Evolutionary conservation across 2,329 filamentous ascomycete genomes (phyloP).

Genomic region (Monilinia vaccinii-corymbosi): DNA sequence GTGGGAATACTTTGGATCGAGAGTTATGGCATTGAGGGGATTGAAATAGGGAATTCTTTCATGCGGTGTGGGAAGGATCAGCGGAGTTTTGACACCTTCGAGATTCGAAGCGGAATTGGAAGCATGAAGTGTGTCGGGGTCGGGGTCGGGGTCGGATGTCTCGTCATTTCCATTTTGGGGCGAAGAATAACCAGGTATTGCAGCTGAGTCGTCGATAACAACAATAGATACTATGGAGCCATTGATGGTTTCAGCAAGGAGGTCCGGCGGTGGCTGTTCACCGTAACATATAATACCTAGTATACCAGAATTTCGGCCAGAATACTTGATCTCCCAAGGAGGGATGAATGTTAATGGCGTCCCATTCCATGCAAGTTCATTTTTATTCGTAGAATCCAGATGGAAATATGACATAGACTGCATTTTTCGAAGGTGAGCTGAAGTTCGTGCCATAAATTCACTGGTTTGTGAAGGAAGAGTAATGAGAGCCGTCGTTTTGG

Average conservation of each 20-base stretch:
- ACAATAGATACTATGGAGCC: conserved; percentile 63
- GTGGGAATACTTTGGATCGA: conserved; percentile 51
- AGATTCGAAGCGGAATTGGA: background rate
- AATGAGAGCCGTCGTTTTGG: conserved; percentile 34
- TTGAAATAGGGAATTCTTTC: conserved; percentile 55
- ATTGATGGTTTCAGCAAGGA: conserved; percentile 57
- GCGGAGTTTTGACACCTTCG: conserved; percentile 12
- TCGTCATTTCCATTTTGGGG: background rate
- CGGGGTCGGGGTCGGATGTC: background rate
- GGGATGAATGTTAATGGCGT: conserved; percentile 45
- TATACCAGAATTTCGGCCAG: conserved; percentile 42
- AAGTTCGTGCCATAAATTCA: conserved; percentile 48
- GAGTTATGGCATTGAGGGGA: conserved; percentile 41
- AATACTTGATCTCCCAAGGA: conserved; percentile 56
- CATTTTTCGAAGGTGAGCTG: conserved; percentile 61
- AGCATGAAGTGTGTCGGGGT: background rate
- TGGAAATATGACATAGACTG: conserved; percentile 78
- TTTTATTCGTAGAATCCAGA: conserved; percentile 24
- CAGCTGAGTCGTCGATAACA: conserved; percentile 43
- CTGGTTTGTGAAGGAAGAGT: conserved; percentile 50
- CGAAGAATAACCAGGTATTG: conserved; percentile 35
- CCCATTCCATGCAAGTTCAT: conserved; percentile 37
- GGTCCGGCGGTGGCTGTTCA: conserved; percentile 47
- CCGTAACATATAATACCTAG: conserved; percentile 60
- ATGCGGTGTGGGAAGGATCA: conserved; percentile 34